Conservation (phyloP, 2,329 filamentous ascomycete genomes). For the Chrysosphaeria jannelii region DNA sequence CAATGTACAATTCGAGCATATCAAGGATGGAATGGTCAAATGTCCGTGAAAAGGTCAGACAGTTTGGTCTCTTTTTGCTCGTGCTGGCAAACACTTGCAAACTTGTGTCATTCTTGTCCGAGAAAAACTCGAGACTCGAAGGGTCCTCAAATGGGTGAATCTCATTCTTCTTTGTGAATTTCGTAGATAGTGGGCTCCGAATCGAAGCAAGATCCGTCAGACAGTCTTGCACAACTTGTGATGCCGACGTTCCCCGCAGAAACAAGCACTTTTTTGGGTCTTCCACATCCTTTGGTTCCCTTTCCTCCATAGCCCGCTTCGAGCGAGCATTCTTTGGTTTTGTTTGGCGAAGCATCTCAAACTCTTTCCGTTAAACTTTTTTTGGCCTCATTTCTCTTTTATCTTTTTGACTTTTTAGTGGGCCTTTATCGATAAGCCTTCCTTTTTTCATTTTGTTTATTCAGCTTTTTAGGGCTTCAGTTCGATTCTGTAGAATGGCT, state of each 20-base stretch:
- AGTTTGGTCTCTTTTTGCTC: slow-evolving; percentile 88
- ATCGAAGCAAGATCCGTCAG: slow-evolving; percentile 62
- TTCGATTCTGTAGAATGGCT: slow-evolving; percentile 10
- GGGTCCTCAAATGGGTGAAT: slow-evolving; percentile 64
- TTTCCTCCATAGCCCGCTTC: slow-evolving; percentile 80
- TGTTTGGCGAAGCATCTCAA: slow-evolving; percentile 6
- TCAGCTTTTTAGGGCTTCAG: slow-evolving; percentile 12
- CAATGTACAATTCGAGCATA: slow-evolving; percentile 68
- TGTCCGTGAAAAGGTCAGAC: slow-evolving; percentile 51
- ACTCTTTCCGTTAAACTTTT: too few relatives aligned
- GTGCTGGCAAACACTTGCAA: slow-evolving; percentile 42
- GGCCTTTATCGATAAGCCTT: neutral
- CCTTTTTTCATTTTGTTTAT: neutral
- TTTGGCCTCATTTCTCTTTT: too few relatives aligned
- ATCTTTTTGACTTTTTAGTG: neutral
- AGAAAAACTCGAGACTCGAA: slow-evolving; percentile 39
- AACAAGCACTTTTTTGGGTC: slow-evolving; percentile 77
- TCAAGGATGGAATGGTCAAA: slow-evolving; percentile 71
- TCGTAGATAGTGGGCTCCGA: slow-evolving; percentile 58
- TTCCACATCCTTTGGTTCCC: slow-evolving; percentile 65
- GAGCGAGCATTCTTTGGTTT: slow-evolving; percentile 51
- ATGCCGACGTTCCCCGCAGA: slow-evolving; percentile 63
- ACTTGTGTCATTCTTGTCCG: slow-evolving; percentile 79
- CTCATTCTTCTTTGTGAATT: slow-evolving; percentile 90
- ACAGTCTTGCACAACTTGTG: slow-evolving; percentile 53